Conservation (phyloP, 306 rosid species). For the Inga laurina region DNA sequence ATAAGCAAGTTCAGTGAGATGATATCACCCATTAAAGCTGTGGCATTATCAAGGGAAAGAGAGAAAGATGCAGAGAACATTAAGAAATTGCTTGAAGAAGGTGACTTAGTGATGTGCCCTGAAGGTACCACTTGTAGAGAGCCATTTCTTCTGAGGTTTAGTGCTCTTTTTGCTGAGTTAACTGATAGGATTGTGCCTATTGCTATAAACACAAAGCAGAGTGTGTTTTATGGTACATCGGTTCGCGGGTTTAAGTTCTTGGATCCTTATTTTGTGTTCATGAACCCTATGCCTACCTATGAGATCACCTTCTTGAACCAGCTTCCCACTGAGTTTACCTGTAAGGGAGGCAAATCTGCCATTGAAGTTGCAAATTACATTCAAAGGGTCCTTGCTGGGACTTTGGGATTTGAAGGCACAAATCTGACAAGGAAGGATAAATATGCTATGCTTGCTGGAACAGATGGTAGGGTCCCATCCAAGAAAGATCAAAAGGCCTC, state of each 20-base stretch:
- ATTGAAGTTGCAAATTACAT: conserved; percentile 92
- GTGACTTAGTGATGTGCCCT: conserved; percentile 91
- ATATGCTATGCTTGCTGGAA: conserved; percentile 81
- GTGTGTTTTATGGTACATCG: conserved; percentile 81
- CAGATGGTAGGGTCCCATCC: conserved; percentile 73
- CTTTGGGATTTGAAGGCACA: conserved; percentile 93
- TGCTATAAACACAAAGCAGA: conserved; percentile 87
- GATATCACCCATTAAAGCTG: conserved; percentile 89
- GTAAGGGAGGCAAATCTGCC: conserved; percentile 76
- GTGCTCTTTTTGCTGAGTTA: conserved; percentile 90
- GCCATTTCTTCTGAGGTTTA: conserved; percentile 78
- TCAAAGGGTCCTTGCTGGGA: conserved; percentile 81
- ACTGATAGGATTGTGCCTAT: conserved; percentile 90
- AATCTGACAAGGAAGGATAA: conserved; percentile 89
- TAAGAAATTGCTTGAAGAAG: conserved; percentile 79
- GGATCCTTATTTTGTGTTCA: conserved; percentile 95
- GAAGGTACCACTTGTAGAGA: conserved; percentile 97
- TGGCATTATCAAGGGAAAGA: conserved; percentile 85
- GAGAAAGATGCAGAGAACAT: conserved; percentile 86
- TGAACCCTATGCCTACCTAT: conserved; percentile 85
- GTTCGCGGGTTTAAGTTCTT: conserved; percentile 68
- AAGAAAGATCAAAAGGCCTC: conserved; percentile 41
- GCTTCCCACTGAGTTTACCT: conserved; percentile 75
- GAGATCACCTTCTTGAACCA: conserved; percentile 89
- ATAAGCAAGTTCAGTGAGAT: conserved; percentile 84